Conservation (phyloP, 495 filamentous ascomycete species). For the Alectoria sarmentosa region DNA sequence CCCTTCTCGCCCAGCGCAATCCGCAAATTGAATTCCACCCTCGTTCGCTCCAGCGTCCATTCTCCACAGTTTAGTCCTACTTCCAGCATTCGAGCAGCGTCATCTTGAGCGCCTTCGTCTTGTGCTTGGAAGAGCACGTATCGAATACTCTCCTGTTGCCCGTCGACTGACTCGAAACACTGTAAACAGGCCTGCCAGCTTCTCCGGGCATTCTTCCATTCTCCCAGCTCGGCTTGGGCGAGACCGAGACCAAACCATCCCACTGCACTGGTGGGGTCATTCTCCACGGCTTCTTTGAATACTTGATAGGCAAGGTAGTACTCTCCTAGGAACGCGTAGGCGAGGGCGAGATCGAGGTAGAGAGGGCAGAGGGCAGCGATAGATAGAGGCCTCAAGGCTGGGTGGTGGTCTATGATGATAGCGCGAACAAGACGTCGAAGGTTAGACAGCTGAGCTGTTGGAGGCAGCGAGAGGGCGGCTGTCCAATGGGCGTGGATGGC, state of each 20-base stretch:
- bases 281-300: not conserved
- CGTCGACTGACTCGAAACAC: not conserved
- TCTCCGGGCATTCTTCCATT: not conserved
- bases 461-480: conserved; percentile 3
- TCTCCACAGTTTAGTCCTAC: not conserved
- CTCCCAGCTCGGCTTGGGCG: conserved; percentile 30
- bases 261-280: conserved; percentile 1
- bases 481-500: not conserved
- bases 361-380: not conserved
- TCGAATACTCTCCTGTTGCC: not conserved
- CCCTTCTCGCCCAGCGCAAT: conserved; percentile 2
- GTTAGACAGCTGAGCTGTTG: not conserved
- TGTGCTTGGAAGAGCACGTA: conserved; percentile 1
- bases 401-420: not conserved
- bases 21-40: conserved; percentile 3
- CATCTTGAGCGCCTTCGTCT: too few relatives aligned
- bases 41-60: conserved; percentile 6
- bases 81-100: not conserved
- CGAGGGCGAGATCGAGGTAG: conserved; percentile 13
- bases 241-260: conserved; percentile 78
- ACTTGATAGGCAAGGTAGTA: conserved; percentile 6
- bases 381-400: not conserved
- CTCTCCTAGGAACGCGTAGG: conserved; percentile 15
- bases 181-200: not conserved
- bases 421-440: conserved; percentile 7